Conservation (phyloP, 805 yeast species). For the Candida cerambycidarum region DNA sequence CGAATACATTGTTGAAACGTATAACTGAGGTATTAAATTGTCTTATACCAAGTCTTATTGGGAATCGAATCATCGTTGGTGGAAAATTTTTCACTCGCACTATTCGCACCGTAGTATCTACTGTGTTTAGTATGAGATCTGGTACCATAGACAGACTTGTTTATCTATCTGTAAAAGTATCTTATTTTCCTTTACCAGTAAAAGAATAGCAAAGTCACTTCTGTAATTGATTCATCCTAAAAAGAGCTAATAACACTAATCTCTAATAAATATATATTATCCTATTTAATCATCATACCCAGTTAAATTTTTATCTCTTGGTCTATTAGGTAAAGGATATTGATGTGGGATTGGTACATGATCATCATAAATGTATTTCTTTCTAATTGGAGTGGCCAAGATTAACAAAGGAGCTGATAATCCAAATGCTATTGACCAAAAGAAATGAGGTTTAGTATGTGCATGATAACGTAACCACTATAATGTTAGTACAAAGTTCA, state of each 20-base stretch:
- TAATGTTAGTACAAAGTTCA: conserved; percentile 27
- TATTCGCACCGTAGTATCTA: background rate
- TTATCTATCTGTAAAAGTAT: too few relatives aligned
- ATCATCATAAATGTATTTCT: conserved; percentile 63
- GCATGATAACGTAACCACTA: conserved; percentile 76
- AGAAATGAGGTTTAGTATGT: conserved; percentile 72
- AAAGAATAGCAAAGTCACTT: too few relatives aligned
- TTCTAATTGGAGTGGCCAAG: conserved; percentile 65
- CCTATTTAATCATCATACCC: conserved; percentile 53
- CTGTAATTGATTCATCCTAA: too few relatives aligned
- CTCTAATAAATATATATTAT: conserved; percentile 5
- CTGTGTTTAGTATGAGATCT: too few relatives aligned
- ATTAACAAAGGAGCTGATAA: conserved; percentile 65
- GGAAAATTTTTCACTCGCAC: conserved; percentile 9
- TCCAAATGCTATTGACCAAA: conserved; percentile 64
- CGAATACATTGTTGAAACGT: conserved; percentile 24
- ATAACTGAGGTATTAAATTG: conserved; percentile 4
- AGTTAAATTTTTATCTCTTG: conserved; percentile 47
- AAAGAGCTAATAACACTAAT: too few relatives aligned
- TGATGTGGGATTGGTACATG: conserved; percentile 64
- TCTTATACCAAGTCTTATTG: conserved; percentile 8
- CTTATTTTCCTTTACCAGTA: too few relatives aligned
- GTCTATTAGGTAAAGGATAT: conserved; percentile 56
- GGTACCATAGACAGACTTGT: too few relatives aligned
- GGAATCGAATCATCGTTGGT: conserved; percentile 13